phyloP scores from a whole-genome alignment of 2,329 filamentous ascomycete genomes.

The Calonectria pseudoturangicola region DNA sequence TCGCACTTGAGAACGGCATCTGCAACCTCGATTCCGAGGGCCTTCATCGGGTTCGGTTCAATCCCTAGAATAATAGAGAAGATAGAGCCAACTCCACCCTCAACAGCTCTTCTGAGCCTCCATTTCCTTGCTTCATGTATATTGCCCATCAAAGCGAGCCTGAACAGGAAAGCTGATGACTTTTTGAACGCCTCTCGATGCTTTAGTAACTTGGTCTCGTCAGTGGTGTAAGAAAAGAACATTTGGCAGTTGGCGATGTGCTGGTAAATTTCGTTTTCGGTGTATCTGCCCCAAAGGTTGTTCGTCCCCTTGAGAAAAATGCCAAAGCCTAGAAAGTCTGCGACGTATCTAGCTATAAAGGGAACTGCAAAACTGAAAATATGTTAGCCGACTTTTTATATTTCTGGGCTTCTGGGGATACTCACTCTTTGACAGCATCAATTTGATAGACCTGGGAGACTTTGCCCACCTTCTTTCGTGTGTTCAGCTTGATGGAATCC shows the following conservation, averaged over 20 bases:
- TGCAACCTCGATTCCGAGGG: slow-evolving; percentile 41
- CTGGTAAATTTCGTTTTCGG: slow-evolving; percentile 52
- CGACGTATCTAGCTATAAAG: slow-evolving; percentile 48
- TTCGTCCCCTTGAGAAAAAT: slow-evolving; percentile 33
- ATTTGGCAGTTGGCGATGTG: slow-evolving; percentile 53
- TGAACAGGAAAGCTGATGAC: slow-evolving; percentile 44
- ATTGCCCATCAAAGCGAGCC: slow-evolving; percentile 39
- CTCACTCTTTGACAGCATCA: slow-evolving; percentile 48
- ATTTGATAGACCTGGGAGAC: slow-evolving; percentile 43
- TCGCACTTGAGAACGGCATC: slow-evolving; percentile 40
- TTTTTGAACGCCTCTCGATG: slow-evolving; percentile 47
- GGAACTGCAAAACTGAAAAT: slow-evolving; percentile 48
- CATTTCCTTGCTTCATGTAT: slow-evolving; percentile 44
- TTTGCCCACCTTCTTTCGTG: slow-evolving; percentile 10
- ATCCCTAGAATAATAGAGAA: slow-evolving; percentile 12
- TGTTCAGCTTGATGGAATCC: slow-evolving; percentile 34
- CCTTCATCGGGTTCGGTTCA: slow-evolving; percentile 40
- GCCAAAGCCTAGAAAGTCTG: slow-evolving; percentile 50
- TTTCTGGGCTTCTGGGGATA: not conserved
- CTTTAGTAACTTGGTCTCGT: slow-evolving; percentile 51
- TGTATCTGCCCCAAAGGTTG: slow-evolving; percentile 34
- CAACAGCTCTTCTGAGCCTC: slow-evolving; percentile 11
- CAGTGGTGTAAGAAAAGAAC: slow-evolving; percentile 49
- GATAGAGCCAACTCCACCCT: not conserved
- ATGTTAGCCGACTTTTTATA: not conserved